Evolutionary conservation across 352 stramenopile species (phyloP), one percentile per base, ranked within the genome.

Genomic region (Globisporangium okanoganense): DNA sequence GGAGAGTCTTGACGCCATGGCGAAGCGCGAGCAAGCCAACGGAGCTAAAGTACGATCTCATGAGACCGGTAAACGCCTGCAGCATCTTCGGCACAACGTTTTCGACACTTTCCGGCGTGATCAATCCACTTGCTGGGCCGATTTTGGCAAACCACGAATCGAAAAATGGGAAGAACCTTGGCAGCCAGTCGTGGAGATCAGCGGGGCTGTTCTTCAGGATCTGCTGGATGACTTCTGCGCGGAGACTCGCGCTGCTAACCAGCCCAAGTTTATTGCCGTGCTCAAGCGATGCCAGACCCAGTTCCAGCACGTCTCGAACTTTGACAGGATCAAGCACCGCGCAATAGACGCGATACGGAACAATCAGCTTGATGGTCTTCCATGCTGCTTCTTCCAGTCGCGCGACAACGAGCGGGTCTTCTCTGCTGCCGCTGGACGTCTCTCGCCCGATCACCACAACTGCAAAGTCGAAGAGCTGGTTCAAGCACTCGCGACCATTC

Each of bases 341-440:
- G 47, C 82, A 94, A 60, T 94, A 94, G 1, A 87, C 80, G 51
- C 76, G 76, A 57, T 77, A 82, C 33, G 81, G 69, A 10, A 82
- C 71, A 2, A 93, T 24, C 24, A 82, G 64, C 35, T 79, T 64
- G 45, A 92, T 66, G 31, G 72, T 82, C 43, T 85, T 69, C 81
- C 81, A 94, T 27, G 79, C 85, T 47, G 86, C 79, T 16, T 73
- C 79, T 52, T 94, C 84, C n/a, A 94, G 52, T 3, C 57, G 70
- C 6, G 63, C 65, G 10, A 59, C 56, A 16, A 72, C 24, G 1
- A 49, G 45, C n/a, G 56, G 71, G 52, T 77, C 63, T 13, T 79
- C 66, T 38, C 58, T 69, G 9, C 25, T 44, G 3, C 78, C 69
- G 4, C 58, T 48, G 1, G 53, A 56, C 16, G 54, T 64, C 16